Conservation (phyloP, 2,329 filamentous ascomycete species). For the Ciborinia camelliae region DNA sequence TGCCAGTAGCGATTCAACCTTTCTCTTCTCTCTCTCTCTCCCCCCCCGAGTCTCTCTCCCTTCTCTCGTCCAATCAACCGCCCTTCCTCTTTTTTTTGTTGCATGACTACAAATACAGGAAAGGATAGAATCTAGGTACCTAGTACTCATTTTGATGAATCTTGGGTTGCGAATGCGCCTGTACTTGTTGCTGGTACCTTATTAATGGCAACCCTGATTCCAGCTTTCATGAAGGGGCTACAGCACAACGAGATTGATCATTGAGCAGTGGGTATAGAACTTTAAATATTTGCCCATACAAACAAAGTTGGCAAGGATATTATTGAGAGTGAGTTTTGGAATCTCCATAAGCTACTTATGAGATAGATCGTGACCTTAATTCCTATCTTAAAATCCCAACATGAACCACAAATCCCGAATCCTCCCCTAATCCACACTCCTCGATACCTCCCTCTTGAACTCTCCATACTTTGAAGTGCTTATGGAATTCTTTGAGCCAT, state of each 20-base stretch:
- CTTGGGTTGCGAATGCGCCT: not conserved
- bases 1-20: too few relatives aligned
- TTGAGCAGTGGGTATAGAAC: not conserved
- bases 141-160: not conserved
- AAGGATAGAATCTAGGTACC: too few relatives aligned
- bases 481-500: conserved; percentile 70
- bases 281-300: not conserved
- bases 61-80: too few relatives aligned
- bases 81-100: too few relatives aligned
- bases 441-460: conserved; percentile 42
- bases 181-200: not conserved
- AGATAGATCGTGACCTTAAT: not conserved
- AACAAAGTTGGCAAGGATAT: not conserved
- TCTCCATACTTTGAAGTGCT: conserved; percentile 71
- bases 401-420: conserved; percentile 79
- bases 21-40: too few relatives aligned
- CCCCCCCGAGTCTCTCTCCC: too few relatives aligned
- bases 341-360: not conserved
- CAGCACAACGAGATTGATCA: not conserved
- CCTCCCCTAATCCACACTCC: conserved; percentile 29
- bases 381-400: conserved; percentile 59
- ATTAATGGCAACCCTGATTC: not conserved
- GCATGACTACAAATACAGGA: too few relatives aligned
- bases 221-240: not conserved
- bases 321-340: not conserved